Conservation (phyloP, 2,329 filamentous ascomycete genomes). For the Ceratocystis eucalypticola region DNA sequence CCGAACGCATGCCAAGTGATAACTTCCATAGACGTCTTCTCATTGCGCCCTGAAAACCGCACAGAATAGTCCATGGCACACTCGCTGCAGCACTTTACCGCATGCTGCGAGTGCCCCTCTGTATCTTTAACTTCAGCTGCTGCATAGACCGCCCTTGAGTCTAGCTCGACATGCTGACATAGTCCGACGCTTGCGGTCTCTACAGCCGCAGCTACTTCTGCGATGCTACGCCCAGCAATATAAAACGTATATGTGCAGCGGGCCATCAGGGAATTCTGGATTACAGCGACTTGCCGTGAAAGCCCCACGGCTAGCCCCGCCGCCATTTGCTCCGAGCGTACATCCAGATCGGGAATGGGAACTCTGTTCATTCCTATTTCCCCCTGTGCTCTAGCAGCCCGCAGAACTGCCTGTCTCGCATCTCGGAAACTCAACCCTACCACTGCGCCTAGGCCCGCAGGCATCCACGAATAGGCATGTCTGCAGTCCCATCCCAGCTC, state of each 20-base stretch:
- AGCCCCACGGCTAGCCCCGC: neutral
- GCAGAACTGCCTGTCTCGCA: constrained; percentile 6
- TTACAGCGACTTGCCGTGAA: neutral
- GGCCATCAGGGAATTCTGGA: neutral
- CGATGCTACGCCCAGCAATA: neutral
- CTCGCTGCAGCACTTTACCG: neutral
- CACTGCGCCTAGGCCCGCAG: neutral
- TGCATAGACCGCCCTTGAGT: neutral
- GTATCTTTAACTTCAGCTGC: neutral
- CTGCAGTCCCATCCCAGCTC: constrained; percentile 17
- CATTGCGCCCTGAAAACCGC: neutral
- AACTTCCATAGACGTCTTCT: neutral
- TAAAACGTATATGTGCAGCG: neutral
- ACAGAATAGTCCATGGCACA: constrained; percentile 12
- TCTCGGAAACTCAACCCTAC: constrained; percentile 15
- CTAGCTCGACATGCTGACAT: constrained; percentile 10
- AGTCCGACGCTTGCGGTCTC: neutral
- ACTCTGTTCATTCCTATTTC: neutral
- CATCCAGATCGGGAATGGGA: too few relatives aligned
- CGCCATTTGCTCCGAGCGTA: too few relatives aligned
- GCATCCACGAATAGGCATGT: constrained; percentile 15
- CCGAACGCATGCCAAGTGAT: constrained; percentile 15
- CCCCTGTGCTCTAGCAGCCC: neutral
- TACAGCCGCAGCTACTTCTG: neutral
- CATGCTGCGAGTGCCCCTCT: neutral